A percentile compares a stretch with the other conserved stretches of the same genome.
phyloP scores from a whole-genome alignment of 164 flowering plant genomes.

The Aristolochia californica region DNA sequence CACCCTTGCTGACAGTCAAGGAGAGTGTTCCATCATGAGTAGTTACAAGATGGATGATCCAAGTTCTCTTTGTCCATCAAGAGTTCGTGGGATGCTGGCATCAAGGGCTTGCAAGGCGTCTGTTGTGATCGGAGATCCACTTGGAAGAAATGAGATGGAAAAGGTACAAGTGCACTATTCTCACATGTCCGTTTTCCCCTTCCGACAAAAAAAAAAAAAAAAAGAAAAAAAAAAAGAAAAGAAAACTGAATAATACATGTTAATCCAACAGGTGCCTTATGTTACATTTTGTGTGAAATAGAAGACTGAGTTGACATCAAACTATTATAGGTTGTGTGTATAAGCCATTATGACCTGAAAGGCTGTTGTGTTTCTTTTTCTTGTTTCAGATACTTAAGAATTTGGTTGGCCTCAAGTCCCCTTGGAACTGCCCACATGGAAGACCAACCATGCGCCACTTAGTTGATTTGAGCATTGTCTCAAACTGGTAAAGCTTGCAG shows the following conservation, averaged over 20 bases:
- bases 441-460: constrained; percentile 98
- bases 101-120: constrained; percentile 97
- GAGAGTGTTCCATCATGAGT: constrained; percentile 70
- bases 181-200: neutral
- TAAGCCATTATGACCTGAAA: neutral
- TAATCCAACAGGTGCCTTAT: neutral
- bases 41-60: constrained; percentile 64
- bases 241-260: neutral
- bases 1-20: constrained; percentile 73
- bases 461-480: constrained; percentile 40
- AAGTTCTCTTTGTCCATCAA: constrained; percentile 81
- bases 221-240: too few species aligned
- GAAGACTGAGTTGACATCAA: neutral
- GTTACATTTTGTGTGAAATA: neutral
- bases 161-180: constrained; percentile 34
- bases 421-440: constrained; percentile 99
- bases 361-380: neutral
- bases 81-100: constrained; percentile 96
- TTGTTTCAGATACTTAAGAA: constrained; percentile 58
- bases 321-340: too few species aligned
- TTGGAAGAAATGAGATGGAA: constrained; percentile 79
- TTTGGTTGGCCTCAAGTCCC: constrained; percentile 69
- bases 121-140: constrained; percentile 83
- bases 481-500: too few species aligned
- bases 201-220: too few species aligned